phyloP scores from a whole-genome alignment of 2,329 filamentous ascomycete species.

The Fusarium proliferatum region DNA sequence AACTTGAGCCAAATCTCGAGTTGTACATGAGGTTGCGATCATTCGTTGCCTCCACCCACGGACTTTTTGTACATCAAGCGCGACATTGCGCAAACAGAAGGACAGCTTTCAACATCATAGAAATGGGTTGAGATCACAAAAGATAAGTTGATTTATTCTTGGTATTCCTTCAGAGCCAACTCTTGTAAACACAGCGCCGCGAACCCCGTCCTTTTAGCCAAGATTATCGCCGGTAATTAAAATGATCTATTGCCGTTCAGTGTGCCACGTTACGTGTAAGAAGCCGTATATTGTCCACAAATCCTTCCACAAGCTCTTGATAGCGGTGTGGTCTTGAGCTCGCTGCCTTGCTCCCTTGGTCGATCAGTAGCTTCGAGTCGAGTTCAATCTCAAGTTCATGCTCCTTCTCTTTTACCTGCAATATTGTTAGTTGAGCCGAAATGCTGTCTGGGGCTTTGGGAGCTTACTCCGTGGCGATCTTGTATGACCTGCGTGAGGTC shows the following conservation, averaged over 20 bases:
- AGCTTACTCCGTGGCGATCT: conserved; percentile 54
- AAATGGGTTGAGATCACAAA: not conserved
- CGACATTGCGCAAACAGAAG: not conserved
- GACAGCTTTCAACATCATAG: not conserved
- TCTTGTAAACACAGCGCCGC: not conserved
- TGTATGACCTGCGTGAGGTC: conserved; percentile 91
- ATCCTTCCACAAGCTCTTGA: conserved; percentile 74
- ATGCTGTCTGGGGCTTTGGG: not conserved
- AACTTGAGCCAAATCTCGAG: not conserved
- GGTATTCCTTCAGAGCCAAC: not conserved
- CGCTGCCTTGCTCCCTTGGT: conserved; percentile 71
- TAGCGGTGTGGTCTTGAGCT: conserved; percentile 68
- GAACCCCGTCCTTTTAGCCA: not conserved
- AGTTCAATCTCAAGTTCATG: conserved; percentile 87
- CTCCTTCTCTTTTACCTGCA: conserved; percentile 67
- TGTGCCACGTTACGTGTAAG: conserved; percentile 60
- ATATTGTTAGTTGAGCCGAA: conserved; percentile 6
- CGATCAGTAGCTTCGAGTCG: conserved; percentile 69
- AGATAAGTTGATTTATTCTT: conserved; percentile 1
- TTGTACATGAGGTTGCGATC: not conserved
- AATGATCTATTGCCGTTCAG: conserved; percentile 22
- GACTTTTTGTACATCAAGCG: too few relatives aligned
- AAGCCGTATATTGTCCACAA: conserved; percentile 78
- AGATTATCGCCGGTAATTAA: not conserved
- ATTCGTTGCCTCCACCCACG: not conserved